Evolutionary conservation across 257 asterid genomes (phyloP), one percentile per base, ranked within the genome.

Genomic region (Solanum chaucha): DNA sequence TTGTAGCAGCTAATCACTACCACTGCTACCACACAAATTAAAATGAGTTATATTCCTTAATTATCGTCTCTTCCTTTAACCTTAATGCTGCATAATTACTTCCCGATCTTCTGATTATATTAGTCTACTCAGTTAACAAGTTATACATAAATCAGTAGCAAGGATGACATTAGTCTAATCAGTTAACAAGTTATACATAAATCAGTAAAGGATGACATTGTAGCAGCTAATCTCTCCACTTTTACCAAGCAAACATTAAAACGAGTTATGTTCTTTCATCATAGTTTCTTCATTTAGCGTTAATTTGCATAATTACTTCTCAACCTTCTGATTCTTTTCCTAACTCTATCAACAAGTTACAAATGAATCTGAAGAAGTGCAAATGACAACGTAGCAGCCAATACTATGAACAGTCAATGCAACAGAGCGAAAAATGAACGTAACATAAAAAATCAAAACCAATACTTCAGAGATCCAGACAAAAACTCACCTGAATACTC

Each of bases 401-500:
- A 73, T 36, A 73, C 3, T 2, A 36, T 73, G 82, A 73, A 36
- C 51, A 19, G 10, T 10, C 6, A 11, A 73, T 74, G 5, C 55
- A 74, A 38, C 5, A 20, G 10, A 36, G 72, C 40, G 26, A 64
- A n/a, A 11, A 58, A 2, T n/a, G 32, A 20, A 48, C 35, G 24
- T 22, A 3, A 84, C 2, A 59, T 3, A 30, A n/a, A 35, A 51
- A 72, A 67, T 4, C 36, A 0, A 40, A 36, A 40, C 13, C 17
- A 88, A 36, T 75, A 51, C 64, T 67, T 15, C n/a, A 70, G 68
- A 84, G 91, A 91, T 90, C 81, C 83, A 26, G 24, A 5, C 3
- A 38, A 3, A 19, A 67, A 22, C 85, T 82, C 67, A 97, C 99
- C 99, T 85, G 92, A 86, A 89, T 93, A 97, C 4, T 94, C 98